Evolutionary conservation across 176 grass and related monocot genomes (phyloP), one percentile per base, ranked within the genome.

Genomic region (Coix lacrymajobi): DNA sequence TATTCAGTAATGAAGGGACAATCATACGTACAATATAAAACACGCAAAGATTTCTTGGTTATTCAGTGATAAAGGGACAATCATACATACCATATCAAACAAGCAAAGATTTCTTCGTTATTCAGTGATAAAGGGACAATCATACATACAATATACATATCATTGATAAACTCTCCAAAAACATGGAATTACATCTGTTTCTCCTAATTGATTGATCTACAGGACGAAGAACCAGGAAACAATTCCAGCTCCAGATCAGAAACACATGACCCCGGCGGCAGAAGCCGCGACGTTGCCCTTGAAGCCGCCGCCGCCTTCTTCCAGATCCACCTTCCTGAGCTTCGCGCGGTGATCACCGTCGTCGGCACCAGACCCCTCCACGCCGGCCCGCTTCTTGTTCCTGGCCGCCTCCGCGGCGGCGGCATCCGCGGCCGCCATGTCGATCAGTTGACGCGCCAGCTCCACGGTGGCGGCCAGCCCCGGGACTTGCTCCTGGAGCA

Each of bases 391-490:
- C 77, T 79, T 86, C 84, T 80, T 80, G 67, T 46, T 79, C 57
- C 22, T 73, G 6, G 24, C 12, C 43, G 52, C 76, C 57, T 73
- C 60, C 2, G 29, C 19, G 1, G 41, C 19, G 1, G 41, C 62
- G 3, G 29, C 69, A 14, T 86, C 84, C 17, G 68, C 19, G 19
- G 69, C 84, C 0, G 26, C 69, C 84, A 86, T 86, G 19, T 80
- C 77, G 24, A 86, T 69, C 43, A 86, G 84, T 14, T 62, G 84
- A 10, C 52, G 24, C 77, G n/a, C 84, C 12, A 66, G 69, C 77
- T 86, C 76, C 84, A 79, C 15, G n/a, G 34, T 8, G 5, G 57
- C 49, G 67, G 43, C 75, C 14, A 79, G 65, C 29, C 75, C 83
- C 1, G 65, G 83, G 54, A 79, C 38, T 5, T 44, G 26, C 12